These are phyloP conservation scores for Aspergillus carlsbadensis DNA, from an alignment of 495 filamentous ascomycete genomes.

Conservation along the genomic window DNA sequence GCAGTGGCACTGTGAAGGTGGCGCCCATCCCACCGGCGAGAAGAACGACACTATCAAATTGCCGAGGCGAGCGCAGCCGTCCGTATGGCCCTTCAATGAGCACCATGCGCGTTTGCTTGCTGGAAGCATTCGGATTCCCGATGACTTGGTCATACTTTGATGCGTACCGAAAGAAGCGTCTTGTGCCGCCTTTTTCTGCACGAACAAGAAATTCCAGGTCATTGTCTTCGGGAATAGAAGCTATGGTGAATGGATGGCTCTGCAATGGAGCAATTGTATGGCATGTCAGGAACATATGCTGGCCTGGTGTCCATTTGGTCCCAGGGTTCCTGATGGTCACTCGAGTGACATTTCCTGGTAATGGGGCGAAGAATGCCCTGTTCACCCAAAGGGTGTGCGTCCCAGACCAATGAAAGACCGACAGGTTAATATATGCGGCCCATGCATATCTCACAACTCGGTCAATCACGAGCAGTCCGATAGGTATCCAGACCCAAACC, in stretches of 20 bases:
- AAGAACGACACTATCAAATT: conserved; percentile 59
- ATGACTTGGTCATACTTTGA: conserved; percentile 39
- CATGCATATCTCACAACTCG: conserved; percentile 53
- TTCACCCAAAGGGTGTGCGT: conserved; percentile 28
- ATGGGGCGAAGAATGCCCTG: conserved; percentile 60
- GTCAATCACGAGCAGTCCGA: conserved; percentile 70
- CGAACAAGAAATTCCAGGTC: conserved; percentile 71
- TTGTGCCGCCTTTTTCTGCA: conserved; percentile 69
- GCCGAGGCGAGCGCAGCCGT: conserved; percentile 42
- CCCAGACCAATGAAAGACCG: conserved; percentile 47
- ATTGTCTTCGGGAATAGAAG: conserved; percentile 55
- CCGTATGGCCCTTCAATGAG: conserved; percentile 57
- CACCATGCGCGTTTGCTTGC: conserved; percentile 32
- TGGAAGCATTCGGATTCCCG: conserved; percentile 1
- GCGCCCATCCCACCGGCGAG: conserved; percentile 63
- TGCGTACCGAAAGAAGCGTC: conserved; percentile 62
- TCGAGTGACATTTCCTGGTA: conserved; percentile 63
- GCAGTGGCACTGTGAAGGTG: conserved; percentile 53
- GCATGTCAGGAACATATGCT: conserved; percentile 75
- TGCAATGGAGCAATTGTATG: conserved; percentile 68
- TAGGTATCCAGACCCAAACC: conserved; percentile 68
- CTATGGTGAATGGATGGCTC: conserved; percentile 81
- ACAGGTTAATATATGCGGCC: conserved; percentile 65
- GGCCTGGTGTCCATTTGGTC: conserved; percentile 72
- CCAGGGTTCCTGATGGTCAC: conserved; percentile 68